A percentile compares a stretch with the other conserved stretches of the same genome.
phyloP scores from a whole-genome alignment of 176 grass and related monocot genomes.

The Stipa capillata region DNA sequence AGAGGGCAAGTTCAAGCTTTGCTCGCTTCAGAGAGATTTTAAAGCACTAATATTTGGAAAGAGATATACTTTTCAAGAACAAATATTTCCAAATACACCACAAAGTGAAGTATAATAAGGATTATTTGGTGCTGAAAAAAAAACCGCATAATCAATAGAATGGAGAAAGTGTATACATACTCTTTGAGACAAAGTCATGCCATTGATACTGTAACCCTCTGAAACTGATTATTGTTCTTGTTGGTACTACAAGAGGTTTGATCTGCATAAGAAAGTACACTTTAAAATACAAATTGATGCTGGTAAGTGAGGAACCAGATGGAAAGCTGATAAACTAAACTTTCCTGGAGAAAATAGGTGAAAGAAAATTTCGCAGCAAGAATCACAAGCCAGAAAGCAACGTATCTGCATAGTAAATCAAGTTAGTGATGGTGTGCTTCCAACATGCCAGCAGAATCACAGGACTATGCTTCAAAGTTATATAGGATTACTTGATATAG shows the following conservation, averaged over 20 bases:
- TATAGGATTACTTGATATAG: slow-evolving; percentile 63
- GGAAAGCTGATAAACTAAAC: slow-evolving; percentile 8
- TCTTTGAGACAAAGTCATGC: slow-evolving; percentile 83
- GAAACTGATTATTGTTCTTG: slow-evolving; percentile 48
- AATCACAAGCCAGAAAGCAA: slow-evolving; percentile 70
- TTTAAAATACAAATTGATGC: slow-evolving; percentile 10
- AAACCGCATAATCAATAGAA: not conserved
- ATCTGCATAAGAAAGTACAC: slow-evolving; percentile 57
- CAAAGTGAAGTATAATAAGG: not conserved
- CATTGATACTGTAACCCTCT: slow-evolving; percentile 63
- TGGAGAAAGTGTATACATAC: slow-evolving; percentile 40
- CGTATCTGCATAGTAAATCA: slow-evolving; percentile 62
- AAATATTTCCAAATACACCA: not conserved
- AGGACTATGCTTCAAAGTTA: slow-evolving; percentile 2
- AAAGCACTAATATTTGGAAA: not conserved
- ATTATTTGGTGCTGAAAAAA: not conserved
- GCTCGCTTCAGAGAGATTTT: not conserved
- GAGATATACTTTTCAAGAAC: not conserved
- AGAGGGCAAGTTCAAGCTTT: not conserved
- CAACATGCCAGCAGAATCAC: slow-evolving; percentile 6
- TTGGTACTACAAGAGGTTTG: slow-evolving; percentile 67
- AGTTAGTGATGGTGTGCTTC: slow-evolving; percentile 9
- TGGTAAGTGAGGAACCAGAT: not conserved
- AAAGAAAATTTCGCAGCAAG: slow-evolving; percentile 88
- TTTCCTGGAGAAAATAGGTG: slow-evolving; percentile 98